Conservation (phyloP, 2,329 filamentous ascomycete genomes). For the Pleoardoris graminearum region DNA sequence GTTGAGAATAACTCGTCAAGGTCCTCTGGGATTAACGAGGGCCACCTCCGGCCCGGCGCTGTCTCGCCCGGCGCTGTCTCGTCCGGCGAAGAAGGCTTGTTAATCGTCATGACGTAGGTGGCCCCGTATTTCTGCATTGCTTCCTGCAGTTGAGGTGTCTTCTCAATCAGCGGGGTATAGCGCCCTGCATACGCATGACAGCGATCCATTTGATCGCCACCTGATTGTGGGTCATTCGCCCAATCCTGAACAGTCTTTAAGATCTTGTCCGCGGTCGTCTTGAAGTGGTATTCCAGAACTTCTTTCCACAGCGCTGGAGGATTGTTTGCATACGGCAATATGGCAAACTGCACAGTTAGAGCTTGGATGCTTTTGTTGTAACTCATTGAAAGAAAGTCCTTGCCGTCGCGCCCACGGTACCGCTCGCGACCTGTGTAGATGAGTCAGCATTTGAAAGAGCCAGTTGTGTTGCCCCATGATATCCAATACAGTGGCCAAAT, state of each 20-base stretch:
- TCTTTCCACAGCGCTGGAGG: constrained; percentile 27
- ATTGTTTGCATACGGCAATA: constrained; percentile 39
- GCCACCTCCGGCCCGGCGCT: too few species aligned
- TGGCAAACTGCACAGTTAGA: constrained; percentile 37
- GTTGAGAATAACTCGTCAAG: too few species aligned
- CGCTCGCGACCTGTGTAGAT: background rate
- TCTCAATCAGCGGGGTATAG: too few species aligned
- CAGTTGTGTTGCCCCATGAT: too few species aligned
- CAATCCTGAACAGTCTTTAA: constrained; percentile 28
- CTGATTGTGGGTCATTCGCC: too few species aligned
- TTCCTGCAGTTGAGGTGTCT: background rate
- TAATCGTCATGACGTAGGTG: background rate
- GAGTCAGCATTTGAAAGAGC: background rate
- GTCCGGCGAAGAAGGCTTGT: background rate
- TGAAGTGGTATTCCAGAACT: constrained; percentile 31
- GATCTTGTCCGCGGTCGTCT: constrained; percentile 26
- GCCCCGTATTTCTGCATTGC: background rate
- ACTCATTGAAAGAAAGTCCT: constrained; percentile 10
- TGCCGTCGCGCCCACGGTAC: background rate
- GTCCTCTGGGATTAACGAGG: too few species aligned
- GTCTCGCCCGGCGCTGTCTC: too few species aligned
- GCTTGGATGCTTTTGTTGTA: constrained; percentile 35
- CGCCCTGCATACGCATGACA: too few species aligned
- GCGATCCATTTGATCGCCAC: too few species aligned
- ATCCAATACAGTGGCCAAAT: background rate